Evolutionary conservation across 1,139 yeast genomes (phyloP).

Genomic region (Saccharomyces hybrid): DNA sequence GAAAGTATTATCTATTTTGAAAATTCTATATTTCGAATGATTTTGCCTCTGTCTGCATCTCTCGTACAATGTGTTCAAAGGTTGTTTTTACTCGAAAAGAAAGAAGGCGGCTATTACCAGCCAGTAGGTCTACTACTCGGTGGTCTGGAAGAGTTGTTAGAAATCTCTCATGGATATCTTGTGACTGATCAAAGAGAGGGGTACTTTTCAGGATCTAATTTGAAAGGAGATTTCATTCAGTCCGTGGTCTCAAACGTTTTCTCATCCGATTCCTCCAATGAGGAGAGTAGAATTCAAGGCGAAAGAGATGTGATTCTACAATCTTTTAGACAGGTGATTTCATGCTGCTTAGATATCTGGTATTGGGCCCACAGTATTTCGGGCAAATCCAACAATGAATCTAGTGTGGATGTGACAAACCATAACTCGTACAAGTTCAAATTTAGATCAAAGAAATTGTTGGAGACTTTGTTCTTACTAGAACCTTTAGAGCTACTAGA

Average conservation of each 20-base stretch:
- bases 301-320: slow-evolving; percentile 49
- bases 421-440: slow-evolving; percentile 61
- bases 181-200: slow-evolving; percentile 29
- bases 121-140: slow-evolving; percentile 45
- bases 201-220: slow-evolving; percentile 13
- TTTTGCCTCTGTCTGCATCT: slow-evolving; percentile 31
- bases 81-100: slow-evolving; percentile 20
- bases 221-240: slow-evolving; percentile 30
- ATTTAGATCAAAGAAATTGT: slow-evolving; percentile 58
- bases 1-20: slow-evolving; percentile 30
- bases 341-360: slow-evolving; percentile 60
- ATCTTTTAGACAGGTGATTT: slow-evolving; percentile 57
- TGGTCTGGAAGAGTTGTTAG: slow-evolving; percentile 61
- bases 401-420: slow-evolving; percentile 19
- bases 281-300: slow-evolving; percentile 47
- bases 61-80: slow-evolving; percentile 25
- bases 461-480: slow-evolving; percentile 60
- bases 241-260: slow-evolving; percentile 64
- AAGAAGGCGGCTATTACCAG: slow-evolving; percentile 24
- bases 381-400: slow-evolving; percentile 53
- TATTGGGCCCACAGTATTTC: slow-evolving; percentile 64
- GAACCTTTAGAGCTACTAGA: slow-evolving; percentile 74
- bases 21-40: slow-evolving; percentile 26
- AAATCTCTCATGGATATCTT: slow-evolving; percentile 54
- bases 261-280: slow-evolving; percentile 63